phyloP scores from a whole-genome alignment of 1,284 basidiomycete genomes.

The Coniferiporia sulphurascens region DNA sequence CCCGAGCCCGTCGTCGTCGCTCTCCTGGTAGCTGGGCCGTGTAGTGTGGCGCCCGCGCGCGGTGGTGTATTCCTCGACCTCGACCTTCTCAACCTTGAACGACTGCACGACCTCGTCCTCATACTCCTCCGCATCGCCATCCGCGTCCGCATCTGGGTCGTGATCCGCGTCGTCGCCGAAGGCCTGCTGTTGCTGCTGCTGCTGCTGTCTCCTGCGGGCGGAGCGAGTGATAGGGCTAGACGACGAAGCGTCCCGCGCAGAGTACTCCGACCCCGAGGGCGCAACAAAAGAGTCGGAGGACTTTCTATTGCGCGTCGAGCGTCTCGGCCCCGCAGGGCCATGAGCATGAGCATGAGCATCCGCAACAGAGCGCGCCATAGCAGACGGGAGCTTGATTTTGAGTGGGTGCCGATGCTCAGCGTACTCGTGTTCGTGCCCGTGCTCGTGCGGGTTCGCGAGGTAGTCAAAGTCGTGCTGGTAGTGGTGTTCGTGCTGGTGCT shows the following conservation, averaged over 20 bases:
- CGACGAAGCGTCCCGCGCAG: conserved; percentile 15
- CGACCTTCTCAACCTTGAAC: conserved; percentile 25
- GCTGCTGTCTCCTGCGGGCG: conserved; percentile 1
- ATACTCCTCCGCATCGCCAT: conserved; percentile 39
- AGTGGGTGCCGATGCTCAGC: background rate
- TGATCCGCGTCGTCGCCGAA: conserved; percentile 20
- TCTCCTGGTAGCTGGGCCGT: conserved; percentile 12
- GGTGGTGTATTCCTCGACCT: conserved; percentile 22
- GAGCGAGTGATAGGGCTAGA: conserved; percentile 7
- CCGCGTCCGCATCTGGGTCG: conserved; percentile 30
- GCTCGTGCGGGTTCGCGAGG: no score
- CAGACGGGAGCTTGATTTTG: conserved; percentile 10
- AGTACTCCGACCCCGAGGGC: conserved; percentile 21
- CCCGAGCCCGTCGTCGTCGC: conserved; percentile 11
- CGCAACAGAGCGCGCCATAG: conserved; percentile 17
- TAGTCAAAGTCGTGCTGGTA: background rate
- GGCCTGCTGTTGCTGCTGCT: background rate
- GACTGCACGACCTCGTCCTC: conserved; percentile 34
- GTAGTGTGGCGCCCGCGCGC: conserved; percentile 19
- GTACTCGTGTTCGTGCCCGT: background rate
- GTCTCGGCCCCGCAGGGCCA: conserved; percentile 5
- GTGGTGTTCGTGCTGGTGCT: conserved; percentile 30
- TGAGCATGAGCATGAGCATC: background rate
- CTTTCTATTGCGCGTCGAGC: conserved; percentile 34
- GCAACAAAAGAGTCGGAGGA: conserved; percentile 22